These are phyloP conservation scores for Dipteronia dyeriana DNA, from an alignment of 345 rosid genomes.

Conservation along the genomic window DNA sequence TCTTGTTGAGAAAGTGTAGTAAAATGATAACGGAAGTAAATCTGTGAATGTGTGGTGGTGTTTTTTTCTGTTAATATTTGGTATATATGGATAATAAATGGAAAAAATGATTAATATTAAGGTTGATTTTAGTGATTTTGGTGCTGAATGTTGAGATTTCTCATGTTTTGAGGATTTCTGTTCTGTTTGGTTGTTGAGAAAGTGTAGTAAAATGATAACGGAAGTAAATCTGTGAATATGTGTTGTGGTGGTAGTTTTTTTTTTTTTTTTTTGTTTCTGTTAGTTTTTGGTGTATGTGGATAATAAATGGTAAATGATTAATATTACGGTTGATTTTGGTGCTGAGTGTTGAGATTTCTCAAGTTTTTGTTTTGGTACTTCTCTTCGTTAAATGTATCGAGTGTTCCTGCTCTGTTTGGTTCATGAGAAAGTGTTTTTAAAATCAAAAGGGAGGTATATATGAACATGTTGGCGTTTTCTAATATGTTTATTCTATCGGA, in stretches of 20 bases:
- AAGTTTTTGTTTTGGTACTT: background rate
- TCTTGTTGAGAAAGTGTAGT: background rate
- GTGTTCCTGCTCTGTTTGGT: constrained; percentile 1
- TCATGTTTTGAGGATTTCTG: background rate
- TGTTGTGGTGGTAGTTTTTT: background rate
- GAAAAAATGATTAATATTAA: no score
- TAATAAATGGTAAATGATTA: no score
- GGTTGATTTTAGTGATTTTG: background rate
- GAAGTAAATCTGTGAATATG: background rate
- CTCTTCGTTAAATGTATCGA: no score
- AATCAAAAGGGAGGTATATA: background rate
- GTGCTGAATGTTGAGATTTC: background rate
- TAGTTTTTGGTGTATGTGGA: no score
- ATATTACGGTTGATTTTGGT: background rate
- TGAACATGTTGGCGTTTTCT: background rate
- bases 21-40: background rate
- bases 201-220: background rate
- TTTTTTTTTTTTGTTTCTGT: background rate
- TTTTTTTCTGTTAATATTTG: background rate
- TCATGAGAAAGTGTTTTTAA: background rate
- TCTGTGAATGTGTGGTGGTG: background rate
- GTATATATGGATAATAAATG: background rate
- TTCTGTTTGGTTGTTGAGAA: background rate
- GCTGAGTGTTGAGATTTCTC: background rate
- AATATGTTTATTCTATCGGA: background rate